Base-by-base conservation (phyloP, 257 asterid genomes). In the Gynochthodes officinalis region DNA sequence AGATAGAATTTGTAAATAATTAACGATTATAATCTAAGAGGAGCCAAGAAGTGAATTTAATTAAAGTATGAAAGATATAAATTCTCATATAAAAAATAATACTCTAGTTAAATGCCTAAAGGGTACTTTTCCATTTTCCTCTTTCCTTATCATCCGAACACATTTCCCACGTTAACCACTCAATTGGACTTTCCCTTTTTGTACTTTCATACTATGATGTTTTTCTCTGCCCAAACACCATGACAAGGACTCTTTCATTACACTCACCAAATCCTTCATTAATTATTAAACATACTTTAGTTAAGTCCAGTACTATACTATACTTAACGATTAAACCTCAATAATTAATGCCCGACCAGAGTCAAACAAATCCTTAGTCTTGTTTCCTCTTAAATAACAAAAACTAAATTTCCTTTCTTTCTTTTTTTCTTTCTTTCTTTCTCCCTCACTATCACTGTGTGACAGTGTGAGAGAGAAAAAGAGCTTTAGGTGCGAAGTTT, bases 301-400 rank as follows among this genome's bases (percentile, higher is more conserved):
- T 40, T 40, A 4, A 50, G 15, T 4, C 57, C 25, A n/a, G n/a
- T n/a, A n/a, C n/a, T n/a, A n/a, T n/a, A n/a, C n/a, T n/a, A n/a
- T n/a, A n/a, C n/a, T n/a, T n/a, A n/a, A n/a, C n/a, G n/a, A n/a
- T n/a, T n/a, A n/a, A n/a, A 35, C 50, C 8, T 12, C 37, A 39
- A 23, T 70, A 37, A 55, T 52, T 69, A 27, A 27, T 21, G 2
- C n/a, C n/a, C 10, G 66, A 70, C 74, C 40, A 54, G 23, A 25
- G 74, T 70, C 75, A 70, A 39, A 39, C n/a, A 61, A 39, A 39
- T 40, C 55, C 35, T 9, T 6, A 42, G 42, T 43, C 57, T 57
- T 58, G 67, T 44, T 48, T 46, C 59, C 65, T 58, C 68, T 40
- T 42, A 42, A 57, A 58, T 58, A 71, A 71, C 68, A 71, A 71